Conservation (phyloP, 2,329 filamentous ascomycete genomes). For the Colletotrichum falcatum region DNA sequence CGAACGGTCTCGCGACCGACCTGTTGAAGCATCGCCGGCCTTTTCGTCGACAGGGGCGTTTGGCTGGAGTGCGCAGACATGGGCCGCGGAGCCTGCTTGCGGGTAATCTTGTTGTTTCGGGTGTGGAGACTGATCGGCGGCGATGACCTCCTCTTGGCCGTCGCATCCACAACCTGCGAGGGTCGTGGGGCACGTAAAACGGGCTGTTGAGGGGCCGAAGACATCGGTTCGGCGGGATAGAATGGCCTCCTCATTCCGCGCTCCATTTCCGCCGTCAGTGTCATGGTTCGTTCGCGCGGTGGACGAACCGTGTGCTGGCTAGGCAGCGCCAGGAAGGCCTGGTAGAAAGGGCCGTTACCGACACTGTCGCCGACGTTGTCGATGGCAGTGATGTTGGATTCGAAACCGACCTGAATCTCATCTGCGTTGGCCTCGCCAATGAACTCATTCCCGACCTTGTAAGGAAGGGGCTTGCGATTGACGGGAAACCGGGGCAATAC, state of each 20-base stretch:
- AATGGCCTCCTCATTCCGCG: constrained; percentile 43
- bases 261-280: constrained; percentile 48
- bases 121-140: constrained; percentile 59
- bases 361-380: constrained; percentile 43
- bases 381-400: constrained; percentile 43
- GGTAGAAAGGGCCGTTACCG: constrained; percentile 47
- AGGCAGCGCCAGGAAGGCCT: constrained; percentile 42
- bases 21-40: constrained; percentile 38
- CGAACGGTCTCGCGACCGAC: constrained; percentile 43
- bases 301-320: constrained; percentile 5
- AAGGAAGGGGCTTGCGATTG: constrained; percentile 37
- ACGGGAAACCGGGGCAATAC: constrained; percentile 38
- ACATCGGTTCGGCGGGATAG: constrained; percentile 10
- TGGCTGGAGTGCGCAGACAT: constrained; percentile 50
- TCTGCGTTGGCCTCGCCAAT: constrained; percentile 32
- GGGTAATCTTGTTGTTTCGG: constrained; percentile 51
- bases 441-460: background rate
- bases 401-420: constrained; percentile 39
- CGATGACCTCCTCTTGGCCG: constrained; percentile 49
- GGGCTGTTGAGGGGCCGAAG: background rate
- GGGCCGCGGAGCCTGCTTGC: constrained; percentile 50
- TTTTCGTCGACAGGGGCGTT: constrained; percentile 14
- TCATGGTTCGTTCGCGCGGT: constrained; percentile 46
- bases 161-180: constrained; percentile 47
- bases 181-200: background rate